Evolutionary conservation across 1,139 yeast genomes (phyloP).

Genomic region (Taphrina wiesneri): DNA sequence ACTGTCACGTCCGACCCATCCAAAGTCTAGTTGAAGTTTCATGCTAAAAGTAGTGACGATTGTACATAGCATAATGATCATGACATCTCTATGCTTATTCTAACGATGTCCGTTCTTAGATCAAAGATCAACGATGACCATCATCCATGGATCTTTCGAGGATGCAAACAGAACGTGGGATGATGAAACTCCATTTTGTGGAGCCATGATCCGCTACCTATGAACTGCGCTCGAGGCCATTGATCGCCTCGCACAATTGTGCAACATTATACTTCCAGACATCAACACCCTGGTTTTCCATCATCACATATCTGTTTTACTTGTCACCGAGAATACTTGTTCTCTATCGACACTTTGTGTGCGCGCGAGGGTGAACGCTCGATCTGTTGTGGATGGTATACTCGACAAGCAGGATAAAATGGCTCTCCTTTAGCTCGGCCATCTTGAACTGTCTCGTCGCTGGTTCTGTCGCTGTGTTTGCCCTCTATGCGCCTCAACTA

Average conservation of each 20-base stretch:
- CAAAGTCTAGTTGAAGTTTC: constrained; percentile 2
- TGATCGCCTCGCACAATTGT: background rate
- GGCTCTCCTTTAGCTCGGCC: constrained; percentile 27
- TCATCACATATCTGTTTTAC: background rate
- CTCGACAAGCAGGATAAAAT: background rate
- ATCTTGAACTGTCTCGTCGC: constrained; percentile 29
- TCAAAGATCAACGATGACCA: too few relatives aligned
- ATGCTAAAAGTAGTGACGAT: too few relatives aligned
- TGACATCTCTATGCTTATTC: too few relatives aligned
- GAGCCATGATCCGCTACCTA: background rate
- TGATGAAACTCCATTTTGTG: constrained; percentile 2
- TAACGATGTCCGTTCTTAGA: too few relatives aligned
- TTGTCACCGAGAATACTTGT: too few relatives aligned
- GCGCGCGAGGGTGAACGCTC: background rate
- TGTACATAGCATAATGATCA: background rate
- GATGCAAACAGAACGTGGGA: background rate
- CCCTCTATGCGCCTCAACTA: constrained; percentile 74
- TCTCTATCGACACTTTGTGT: too few relatives aligned
- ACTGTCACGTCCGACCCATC: constrained; percentile 25
- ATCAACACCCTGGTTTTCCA: too few relatives aligned
- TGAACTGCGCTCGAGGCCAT: background rate
- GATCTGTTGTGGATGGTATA: background rate
- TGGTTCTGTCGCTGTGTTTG: constrained; percentile 51
- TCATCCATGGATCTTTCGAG: background rate
- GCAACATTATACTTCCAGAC: too few relatives aligned